These are phyloP conservation scores for Zymoseptoria ardabiliae DNA, from an alignment of 2,329 filamentous ascomycete species.

Conservation along the genomic window DNA sequence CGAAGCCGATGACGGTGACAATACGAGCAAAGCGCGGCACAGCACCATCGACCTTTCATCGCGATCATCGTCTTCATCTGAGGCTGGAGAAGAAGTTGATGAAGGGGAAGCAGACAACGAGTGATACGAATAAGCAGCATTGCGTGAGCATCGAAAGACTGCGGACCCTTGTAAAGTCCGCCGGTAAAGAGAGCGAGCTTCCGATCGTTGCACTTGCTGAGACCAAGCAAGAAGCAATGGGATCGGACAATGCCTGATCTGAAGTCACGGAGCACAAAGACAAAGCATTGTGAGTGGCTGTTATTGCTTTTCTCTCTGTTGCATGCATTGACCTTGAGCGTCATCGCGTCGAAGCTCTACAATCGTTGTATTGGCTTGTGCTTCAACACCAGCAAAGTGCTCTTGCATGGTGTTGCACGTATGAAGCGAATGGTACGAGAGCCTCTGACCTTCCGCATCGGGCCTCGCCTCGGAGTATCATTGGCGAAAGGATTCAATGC, in stretches of 20 bases:
- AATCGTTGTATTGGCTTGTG: no score
- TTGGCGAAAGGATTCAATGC: background rate
- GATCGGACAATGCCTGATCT: background rate
- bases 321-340: no score
- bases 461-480: background rate
- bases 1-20: conserved; percentile 2
- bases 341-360: no score
- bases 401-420: no score
- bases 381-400: no score
- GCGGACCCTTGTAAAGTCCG: background rate
- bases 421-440: background rate
- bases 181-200: background rate
- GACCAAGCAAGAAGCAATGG: background rate
- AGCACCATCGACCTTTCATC: background rate
- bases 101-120: background rate
- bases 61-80: background rate
- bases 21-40: background rate
- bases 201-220: background rate
- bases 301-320: background rate
- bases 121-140: background rate
- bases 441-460: background rate
- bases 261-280: background rate
- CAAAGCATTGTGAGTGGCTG: background rate
- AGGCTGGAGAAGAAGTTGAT: background rate
- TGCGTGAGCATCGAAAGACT: background rate